phyloP scores from a whole-genome alignment of 345 rosid genomes.

The Linum lewisii region DNA sequence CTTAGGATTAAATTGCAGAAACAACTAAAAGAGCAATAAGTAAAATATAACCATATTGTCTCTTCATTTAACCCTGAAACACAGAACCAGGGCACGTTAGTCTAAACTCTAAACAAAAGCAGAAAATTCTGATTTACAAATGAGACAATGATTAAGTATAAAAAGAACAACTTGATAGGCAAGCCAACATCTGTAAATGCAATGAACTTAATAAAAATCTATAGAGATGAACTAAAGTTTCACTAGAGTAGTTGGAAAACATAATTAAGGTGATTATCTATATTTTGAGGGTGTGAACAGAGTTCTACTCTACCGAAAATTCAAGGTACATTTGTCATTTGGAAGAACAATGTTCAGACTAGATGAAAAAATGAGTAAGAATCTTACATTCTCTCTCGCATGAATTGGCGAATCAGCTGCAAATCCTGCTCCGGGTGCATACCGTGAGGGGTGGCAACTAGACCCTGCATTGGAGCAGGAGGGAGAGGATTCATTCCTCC shows the following conservation, averaged over 20 bases:
- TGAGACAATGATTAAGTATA: neutral
- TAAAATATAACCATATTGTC: neutral
- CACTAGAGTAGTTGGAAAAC: neutral
- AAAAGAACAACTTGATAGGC: neutral
- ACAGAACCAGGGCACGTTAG: neutral
- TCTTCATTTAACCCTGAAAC: neutral
- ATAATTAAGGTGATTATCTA: neutral
- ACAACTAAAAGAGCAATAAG: neutral
- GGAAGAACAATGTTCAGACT: neutral
- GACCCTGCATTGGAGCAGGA: constrained; percentile 49
- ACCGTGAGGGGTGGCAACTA: constrained; percentile 22
- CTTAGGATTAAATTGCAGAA: no score
- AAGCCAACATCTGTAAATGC: neutral
- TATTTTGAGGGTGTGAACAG: neutral
- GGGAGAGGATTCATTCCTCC: constrained; percentile 41
- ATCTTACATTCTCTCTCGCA: constrained; percentile 55
- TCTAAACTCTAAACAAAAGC: neutral
- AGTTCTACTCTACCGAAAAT: neutral
- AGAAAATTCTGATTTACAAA: neutral
- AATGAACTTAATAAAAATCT: no score
- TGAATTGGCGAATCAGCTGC: constrained; percentile 30
- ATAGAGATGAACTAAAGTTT: neutral
- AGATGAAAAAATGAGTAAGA: neutral
- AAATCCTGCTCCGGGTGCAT: constrained; percentile 19
- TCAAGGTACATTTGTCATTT: neutral